Conservation (phyloP, 805 yeast genomes). For the Lipomyces orientalis region DNA sequence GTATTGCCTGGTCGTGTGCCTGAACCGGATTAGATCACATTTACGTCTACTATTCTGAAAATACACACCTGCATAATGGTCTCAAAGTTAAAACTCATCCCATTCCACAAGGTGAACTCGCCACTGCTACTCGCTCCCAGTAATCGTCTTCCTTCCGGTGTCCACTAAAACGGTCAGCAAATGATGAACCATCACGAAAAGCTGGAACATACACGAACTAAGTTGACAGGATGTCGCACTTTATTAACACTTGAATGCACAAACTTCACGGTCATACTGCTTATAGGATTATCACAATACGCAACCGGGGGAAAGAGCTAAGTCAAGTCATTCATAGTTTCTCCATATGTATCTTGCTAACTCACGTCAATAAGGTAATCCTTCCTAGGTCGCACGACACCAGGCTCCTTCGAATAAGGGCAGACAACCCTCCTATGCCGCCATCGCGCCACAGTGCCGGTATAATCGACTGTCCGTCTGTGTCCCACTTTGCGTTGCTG, state of each 20-base stretch:
- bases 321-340: not conserved
- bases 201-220: constrained; percentile 29
- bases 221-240: constrained; percentile 71
- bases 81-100: constrained; percentile 92
- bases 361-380: constrained; percentile 57
- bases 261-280: constrained; percentile 78
- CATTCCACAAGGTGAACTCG: constrained; percentile 96
- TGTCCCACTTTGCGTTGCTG: constrained; percentile 50
- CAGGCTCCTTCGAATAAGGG: constrained; percentile 28
- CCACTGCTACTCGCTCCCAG: constrained; percentile 91
- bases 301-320: constrained; percentile 67
- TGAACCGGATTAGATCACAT: not conserved
- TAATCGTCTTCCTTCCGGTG: constrained; percentile 92
- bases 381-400: constrained; percentile 61
- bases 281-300: constrained; percentile 55
- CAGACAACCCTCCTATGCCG: constrained; percentile 53
- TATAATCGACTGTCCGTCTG: constrained; percentile 78
- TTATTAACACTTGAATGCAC: constrained; percentile 91
- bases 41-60: not conserved
- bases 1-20: constrained; percentile 91
- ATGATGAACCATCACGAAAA: constrained; percentile 64
- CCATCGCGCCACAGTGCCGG: constrained; percentile 73
- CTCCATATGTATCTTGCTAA: not conserved
- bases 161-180: constrained; percentile 62
- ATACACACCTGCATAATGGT: constrained; percentile 78